Percentiles rank a stretch among this genome's conserved stretches.
phyloP scores from a whole-genome alignment of 1,284 basidiomycete genomes.

The Malassezia cuniculi region DNA sequence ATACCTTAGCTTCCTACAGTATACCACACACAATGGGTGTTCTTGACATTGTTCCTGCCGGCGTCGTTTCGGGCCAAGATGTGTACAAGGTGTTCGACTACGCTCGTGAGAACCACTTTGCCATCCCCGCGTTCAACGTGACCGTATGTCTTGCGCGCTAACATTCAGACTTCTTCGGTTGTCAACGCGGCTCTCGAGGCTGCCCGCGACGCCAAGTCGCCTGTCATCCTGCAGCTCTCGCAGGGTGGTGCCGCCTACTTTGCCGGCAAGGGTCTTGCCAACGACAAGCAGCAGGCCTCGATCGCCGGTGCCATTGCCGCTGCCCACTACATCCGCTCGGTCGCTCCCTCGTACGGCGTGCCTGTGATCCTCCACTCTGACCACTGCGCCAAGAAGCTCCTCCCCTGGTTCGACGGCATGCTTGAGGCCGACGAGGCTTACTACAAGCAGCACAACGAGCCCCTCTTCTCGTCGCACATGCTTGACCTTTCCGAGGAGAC shows the following conservation, averaged over 20 bases:
- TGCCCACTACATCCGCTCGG: conserved; percentile 70
- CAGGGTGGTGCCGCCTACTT: conserved; percentile 95
- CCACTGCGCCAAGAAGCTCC: conserved; percentile 95
- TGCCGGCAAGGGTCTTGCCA: conserved; percentile 88
- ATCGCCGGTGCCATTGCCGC: conserved; percentile 81
- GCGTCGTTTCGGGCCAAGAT: conserved; percentile 43
- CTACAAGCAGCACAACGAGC: conserved; percentile 72
- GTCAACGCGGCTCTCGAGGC: conserved; percentile 44
- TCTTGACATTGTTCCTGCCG: conserved; percentile 40
- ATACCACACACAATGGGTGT: conserved; percentile 37
- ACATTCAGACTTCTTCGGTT: conserved; percentile 26
- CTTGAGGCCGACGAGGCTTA: conserved; percentile 88
- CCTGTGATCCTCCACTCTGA: conserved; percentile 97
- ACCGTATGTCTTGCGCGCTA: conserved; percentile 13
- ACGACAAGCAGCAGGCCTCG: conserved; percentile 93
- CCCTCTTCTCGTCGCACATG: conserved; percentile 99
- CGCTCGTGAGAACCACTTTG: conserved; percentile 40
- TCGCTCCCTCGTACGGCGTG: conserved; percentile 55
- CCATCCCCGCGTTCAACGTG: conserved; percentile 44
- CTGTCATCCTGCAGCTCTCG: conserved; percentile 94
- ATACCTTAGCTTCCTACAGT: too few relatives aligned
- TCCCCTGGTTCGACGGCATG: conserved; percentile 99
- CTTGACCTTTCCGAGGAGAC: conserved; percentile 95
- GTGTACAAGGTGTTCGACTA: conserved; percentile 45
- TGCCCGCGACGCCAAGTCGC: conserved; percentile 68